Conservation (phyloP, 495 filamentous ascomycete genomes). For the Saxophila tyrrhenica region DNA sequence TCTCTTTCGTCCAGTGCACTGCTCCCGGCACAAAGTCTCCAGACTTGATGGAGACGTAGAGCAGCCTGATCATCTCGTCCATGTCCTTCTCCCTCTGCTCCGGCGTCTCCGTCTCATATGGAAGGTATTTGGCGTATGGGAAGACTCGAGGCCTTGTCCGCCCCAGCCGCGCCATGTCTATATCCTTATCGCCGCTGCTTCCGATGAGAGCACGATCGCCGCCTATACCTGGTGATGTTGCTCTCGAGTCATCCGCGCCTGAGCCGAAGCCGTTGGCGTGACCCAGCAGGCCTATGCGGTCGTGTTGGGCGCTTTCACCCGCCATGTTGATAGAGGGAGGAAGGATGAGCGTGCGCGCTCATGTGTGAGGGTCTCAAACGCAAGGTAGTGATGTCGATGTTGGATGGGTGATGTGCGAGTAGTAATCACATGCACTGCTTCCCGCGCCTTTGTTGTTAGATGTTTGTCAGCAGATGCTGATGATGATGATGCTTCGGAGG, state of each 20-base stretch:
- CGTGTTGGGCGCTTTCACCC: slow-evolving; percentile 15
- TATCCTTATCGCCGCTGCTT: slow-evolving; percentile 23
- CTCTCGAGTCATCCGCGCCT: slow-evolving; percentile 43
- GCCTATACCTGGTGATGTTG: slow-evolving; percentile 54
- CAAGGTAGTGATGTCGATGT: no score
- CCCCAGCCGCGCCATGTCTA: slow-evolving; percentile 35
- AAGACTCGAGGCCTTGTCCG: slow-evolving; percentile 83
- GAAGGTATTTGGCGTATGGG: slow-evolving; percentile 79
- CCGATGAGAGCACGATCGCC: slow-evolving; percentile 36
- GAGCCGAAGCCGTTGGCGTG: slow-evolving; percentile 15
- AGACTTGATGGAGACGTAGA: slow-evolving; percentile 81
- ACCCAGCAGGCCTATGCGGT: slow-evolving; percentile 26
- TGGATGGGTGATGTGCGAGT: neutral
- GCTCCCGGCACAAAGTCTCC: slow-evolving; percentile 92
- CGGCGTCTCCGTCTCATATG: slow-evolving; percentile 74
- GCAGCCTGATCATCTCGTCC: slow-evolving; percentile 75
- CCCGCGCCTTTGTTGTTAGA: neutral
- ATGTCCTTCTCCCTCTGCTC: slow-evolving; percentile 59
- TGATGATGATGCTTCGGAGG: neutral
- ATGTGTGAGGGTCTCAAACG: slow-evolving; percentile 1
- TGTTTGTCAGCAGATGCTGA: neutral
- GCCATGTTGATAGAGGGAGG: slow-evolving; percentile 20
- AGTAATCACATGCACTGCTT: neutral
- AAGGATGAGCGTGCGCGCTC: neutral
- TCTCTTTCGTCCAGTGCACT: slow-evolving; percentile 92